A percentile compares a stretch with the other conserved stretches of the same genome.
phyloP scores from a whole-genome alignment of 805 yeast genomes.

The Wickerhamomyces canadensis region DNA sequence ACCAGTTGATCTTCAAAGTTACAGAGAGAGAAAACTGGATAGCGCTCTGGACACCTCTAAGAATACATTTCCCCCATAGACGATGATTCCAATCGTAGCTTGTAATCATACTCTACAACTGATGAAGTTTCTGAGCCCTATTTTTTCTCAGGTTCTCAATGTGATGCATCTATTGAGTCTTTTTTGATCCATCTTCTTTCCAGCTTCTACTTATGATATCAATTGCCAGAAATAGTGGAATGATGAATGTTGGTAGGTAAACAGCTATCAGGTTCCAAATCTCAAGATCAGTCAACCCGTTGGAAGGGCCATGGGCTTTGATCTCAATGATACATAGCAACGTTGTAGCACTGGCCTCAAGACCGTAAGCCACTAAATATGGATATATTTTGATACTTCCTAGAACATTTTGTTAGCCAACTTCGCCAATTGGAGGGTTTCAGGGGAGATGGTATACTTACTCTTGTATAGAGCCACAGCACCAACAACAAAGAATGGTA shows the following conservation, averaged over 20 bases:
- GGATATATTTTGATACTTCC: constrained; percentile 27
- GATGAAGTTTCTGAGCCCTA: too few relatives aligned
- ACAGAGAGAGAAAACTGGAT: too few relatives aligned
- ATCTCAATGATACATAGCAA: constrained; percentile 61
- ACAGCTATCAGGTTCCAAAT: constrained; percentile 40
- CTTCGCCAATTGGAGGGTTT: too few relatives aligned
- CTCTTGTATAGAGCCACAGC: constrained; percentile 29
- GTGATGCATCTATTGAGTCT: background rate
- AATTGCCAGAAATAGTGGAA: constrained; percentile 50
- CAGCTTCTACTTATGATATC: constrained; percentile 18
- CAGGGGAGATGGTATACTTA: constrained; percentile 18
- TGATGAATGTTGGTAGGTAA: constrained; percentile 66
- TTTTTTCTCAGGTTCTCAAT: too few relatives aligned
- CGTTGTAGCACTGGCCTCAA: constrained; percentile 81
- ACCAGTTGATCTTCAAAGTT: too few relatives aligned
- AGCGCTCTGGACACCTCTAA: too few relatives aligned
- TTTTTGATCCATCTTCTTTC: background rate
- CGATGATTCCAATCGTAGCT: too few relatives aligned
- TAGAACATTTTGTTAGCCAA: constrained; percentile 7
- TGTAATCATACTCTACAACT: too few relatives aligned
- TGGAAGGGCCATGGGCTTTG: constrained; percentile 27
- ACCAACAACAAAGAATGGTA: constrained; percentile 66
- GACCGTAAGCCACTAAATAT: constrained; percentile 60
- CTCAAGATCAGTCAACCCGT: constrained; percentile 29
- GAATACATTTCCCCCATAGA: too few relatives aligned